Base-by-base conservation (phyloP, 2,329 filamentous ascomycete species). In the Penicillium corylophilum region DNA sequence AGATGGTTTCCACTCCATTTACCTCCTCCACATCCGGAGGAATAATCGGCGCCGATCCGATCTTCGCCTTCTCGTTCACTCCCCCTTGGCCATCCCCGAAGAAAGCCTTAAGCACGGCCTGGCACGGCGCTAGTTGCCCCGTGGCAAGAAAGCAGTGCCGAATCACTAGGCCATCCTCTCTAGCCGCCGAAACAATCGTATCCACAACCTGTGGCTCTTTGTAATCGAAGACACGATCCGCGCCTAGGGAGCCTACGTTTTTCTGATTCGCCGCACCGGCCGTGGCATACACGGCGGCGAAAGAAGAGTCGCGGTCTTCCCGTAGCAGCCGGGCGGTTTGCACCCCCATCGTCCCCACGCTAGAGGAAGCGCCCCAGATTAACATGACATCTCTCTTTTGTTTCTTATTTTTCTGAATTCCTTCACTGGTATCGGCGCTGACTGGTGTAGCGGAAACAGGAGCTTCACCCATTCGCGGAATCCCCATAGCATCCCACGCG, bases 281-380 rank as follows among this genome's bases (percentile, higher is more conserved):
- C 0, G 73, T 73, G 6, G 74, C 73, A 26, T 78, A 78, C 4
- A 77, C 75, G 2, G 72, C 70, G 0, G 66, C 67, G 38, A 73
- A 64, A 16, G 65, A 46, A 46, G 72, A 70, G 20, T 41, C 45
- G 1, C 5, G 50, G 47, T 75, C 64, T 9, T 72, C 59, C 1
- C 71, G 68, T 15, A 78, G 53, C 4, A 74, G 2, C 3, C 66
- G 65, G 7, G 69, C 74, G 2, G 46, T 68, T 53, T 77, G 75
- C 4, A 78, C 73, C 0, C 71, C 72, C 71, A 77, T 75, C 0
- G 69, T 74, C 1, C 74, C 76, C 1, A 78, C 71, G 40, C 76
- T 78, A 0, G 74, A 77, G 9, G 74, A 75, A 4, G 71, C 75
- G 1, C 76, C 75, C 76, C 75, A 78, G 28, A 78, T 65, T 0